Evolutionary conservation across 352 stramenopile species (phyloP).

Genomic region (Halophytophthora polymorphica): DNA sequence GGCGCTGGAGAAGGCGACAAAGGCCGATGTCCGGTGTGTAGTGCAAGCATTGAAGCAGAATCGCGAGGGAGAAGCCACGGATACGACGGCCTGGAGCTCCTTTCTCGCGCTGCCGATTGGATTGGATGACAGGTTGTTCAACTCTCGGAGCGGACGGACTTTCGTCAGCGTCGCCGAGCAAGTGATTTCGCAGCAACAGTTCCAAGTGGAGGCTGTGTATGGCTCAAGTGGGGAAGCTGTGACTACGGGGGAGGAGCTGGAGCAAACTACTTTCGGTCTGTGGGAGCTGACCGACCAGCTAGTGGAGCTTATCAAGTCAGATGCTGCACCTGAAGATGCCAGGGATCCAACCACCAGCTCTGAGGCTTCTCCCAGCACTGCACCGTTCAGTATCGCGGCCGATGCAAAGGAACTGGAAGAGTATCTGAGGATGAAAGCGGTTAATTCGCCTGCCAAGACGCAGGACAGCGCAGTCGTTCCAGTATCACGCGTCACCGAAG

Average conservation of each 20-base stretch:
- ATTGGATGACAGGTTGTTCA: constrained; percentile 16
- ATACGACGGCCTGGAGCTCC: constrained; percentile 8
- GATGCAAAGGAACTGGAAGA: constrained; percentile 6
- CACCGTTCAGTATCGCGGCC: background rate
- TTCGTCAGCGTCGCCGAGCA: constrained; percentile 15
- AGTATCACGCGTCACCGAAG: constrained; percentile 1
- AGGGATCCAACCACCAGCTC: background rate
- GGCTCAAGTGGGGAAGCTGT: background rate
- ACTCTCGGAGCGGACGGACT: constrained; percentile 20
- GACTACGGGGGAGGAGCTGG: background rate
- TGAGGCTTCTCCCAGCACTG: background rate
- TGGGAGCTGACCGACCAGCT: constrained; percentile 14
- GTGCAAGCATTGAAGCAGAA: constrained; percentile 6
- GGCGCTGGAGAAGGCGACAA: constrained; percentile 4
- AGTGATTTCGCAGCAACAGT: constrained; percentile 20
- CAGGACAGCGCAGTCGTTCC: background rate
- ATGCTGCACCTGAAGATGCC: background rate
- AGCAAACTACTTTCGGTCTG: background rate
- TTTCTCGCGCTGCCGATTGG: constrained; percentile 21
- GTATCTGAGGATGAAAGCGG: constrained; percentile 9
- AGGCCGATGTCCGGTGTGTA: constrained; percentile 3
- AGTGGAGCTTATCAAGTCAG: constrained; percentile 5
- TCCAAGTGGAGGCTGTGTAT: constrained; percentile 1
- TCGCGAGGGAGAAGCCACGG: background rate
- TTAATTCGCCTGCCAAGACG: background rate